Percentiles rank a stretch among this genome's conserved stretches.
Conservation (phyloP, 1,284 basidiomycete species). For the Rhizoctonia solani region DNA sequence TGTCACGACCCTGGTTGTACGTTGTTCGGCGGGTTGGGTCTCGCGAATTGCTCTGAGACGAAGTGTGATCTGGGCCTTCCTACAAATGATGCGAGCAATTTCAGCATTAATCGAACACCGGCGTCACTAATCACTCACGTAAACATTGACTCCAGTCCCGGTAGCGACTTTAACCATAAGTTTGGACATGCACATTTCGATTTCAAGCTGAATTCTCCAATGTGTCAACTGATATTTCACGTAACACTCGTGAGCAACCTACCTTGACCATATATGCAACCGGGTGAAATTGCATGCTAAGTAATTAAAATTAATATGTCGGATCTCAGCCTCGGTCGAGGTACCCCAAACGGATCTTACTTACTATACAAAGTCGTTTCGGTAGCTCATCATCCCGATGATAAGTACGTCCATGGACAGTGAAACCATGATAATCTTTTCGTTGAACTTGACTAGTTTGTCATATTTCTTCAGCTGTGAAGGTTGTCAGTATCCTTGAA, state of each 20-base stretch:
- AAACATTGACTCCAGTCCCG: constrained; percentile 19
- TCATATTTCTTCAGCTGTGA: constrained; percentile 35
- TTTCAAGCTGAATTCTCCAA: constrained; percentile 20
- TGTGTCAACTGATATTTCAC: not conserved
- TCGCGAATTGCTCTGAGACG: constrained; percentile 1
- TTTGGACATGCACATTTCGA: constrained; percentile 36
- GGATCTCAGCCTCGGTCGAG: not conserved
- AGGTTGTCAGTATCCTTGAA: not conserved
- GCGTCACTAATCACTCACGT: constrained; percentile 6
- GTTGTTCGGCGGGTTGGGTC: constrained; percentile 4
- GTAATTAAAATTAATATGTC: not conserved
- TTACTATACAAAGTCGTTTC: constrained; percentile 36
- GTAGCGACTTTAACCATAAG: constrained; percentile 36
- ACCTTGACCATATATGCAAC: constrained; percentile 38
- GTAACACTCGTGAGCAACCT: not conserved
- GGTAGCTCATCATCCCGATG: constrained; percentile 38
- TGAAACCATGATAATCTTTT: constrained; percentile 36
- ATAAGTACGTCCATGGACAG: constrained; percentile 38
- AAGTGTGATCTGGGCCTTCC: constrained; percentile 16
- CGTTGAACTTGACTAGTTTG: constrained; percentile 38
- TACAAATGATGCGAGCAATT: not conserved
- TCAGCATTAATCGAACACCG: not conserved
- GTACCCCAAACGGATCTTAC: not conserved
- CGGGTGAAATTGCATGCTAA: constrained; percentile 35
- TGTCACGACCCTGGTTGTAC: not conserved